phyloP scores from a whole-genome alignment of 352 stramenopile species.

The Pythium rhizo-oryzae region DNA sequence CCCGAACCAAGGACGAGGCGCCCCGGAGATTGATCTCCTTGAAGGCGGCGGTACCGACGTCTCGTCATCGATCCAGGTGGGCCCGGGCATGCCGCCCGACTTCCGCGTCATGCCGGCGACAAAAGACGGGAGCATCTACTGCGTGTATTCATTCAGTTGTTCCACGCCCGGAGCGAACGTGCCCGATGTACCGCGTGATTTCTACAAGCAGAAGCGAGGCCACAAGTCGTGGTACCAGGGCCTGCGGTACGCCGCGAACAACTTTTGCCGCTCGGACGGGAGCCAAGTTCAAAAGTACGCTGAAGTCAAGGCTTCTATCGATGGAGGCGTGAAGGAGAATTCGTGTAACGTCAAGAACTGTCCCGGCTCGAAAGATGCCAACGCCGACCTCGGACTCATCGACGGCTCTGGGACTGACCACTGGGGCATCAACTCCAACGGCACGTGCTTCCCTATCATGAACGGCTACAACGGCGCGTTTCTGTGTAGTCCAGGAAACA shows the following conservation, averaged over 20 bases:
- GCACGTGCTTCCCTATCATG: slow-evolving; percentile 59
- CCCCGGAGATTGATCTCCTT: slow-evolving; percentile 96
- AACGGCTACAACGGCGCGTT: slow-evolving; percentile 65
- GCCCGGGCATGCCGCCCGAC: slow-evolving; percentile 61
- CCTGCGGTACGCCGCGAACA: slow-evolving; percentile 59
- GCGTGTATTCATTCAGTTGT: slow-evolving; percentile 47
- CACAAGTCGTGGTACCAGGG: slow-evolving; percentile 80
- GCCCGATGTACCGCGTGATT: slow-evolving; percentile 39
- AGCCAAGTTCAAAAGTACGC: slow-evolving; percentile 38
- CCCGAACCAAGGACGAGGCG: slow-evolving; percentile 86
- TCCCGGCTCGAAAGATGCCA: slow-evolving; percentile 52
- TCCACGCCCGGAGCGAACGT: slow-evolving; percentile 49
- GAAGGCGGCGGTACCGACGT: slow-evolving; percentile 85
- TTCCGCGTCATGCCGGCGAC: slow-evolving; percentile 41
- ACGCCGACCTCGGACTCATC: slow-evolving; percentile 46
- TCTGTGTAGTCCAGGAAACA: slow-evolving; percentile 61
- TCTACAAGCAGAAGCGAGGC: slow-evolving; percentile 45
- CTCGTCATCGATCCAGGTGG: slow-evolving; percentile 92
- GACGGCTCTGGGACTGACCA: slow-evolving; percentile 42
- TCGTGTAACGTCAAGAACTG: slow-evolving; percentile 42
- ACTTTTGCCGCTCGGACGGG: slow-evolving; percentile 41
- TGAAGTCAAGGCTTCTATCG: slow-evolving; percentile 39
- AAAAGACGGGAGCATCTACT: slow-evolving; percentile 26
- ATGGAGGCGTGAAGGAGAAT: slow-evolving; percentile 53
- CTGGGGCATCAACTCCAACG: slow-evolving; percentile 67